Conservation (phyloP, 345 rosid genomes). For the Dipteronia dyeriana region DNA sequence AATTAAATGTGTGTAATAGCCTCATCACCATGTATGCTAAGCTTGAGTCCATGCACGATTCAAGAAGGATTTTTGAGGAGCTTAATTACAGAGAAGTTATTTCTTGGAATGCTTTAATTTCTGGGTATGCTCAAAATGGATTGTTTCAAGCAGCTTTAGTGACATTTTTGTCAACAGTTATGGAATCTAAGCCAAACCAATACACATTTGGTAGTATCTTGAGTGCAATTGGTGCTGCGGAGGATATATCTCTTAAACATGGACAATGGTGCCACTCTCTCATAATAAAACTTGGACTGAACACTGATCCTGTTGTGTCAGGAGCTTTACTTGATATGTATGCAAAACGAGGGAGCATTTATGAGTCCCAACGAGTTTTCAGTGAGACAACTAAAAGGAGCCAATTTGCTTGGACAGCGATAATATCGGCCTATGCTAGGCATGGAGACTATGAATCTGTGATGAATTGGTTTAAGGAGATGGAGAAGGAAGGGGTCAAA, state of each 20-base stretch:
- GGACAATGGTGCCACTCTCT: conserved; percentile 80
- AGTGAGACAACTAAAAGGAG: conserved; percentile 48
- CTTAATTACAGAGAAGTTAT: conserved; percentile 50
- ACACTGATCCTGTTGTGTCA: conserved; percentile 60
- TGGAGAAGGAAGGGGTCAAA: conserved; percentile 53
- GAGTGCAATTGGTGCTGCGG: conserved; percentile 76
- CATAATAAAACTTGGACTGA: conserved; percentile 59
- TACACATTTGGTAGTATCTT: conserved; percentile 87
- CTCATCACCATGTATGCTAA: conserved; percentile 87
- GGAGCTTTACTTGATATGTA: conserved; percentile 92
- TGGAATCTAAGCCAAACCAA: conserved; percentile 58
- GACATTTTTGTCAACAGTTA: conserved; percentile 41
- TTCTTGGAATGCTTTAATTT: conserved; percentile 85
- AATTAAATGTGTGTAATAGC: conserved; percentile 63
- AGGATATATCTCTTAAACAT: conserved; percentile 69
- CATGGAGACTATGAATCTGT: conserved; percentile 84
- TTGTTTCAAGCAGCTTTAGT: conserved; percentile 54
- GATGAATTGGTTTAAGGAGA: conserved; percentile 58
- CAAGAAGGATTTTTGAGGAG: conserved; percentile 62
- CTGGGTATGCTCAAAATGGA: conserved; percentile 77
- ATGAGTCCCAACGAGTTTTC: conserved; percentile 67
- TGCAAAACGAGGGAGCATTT: conserved; percentile 85
- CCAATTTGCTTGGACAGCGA: conserved; percentile 79
- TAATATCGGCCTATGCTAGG: conserved; percentile 82
- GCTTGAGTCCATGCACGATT: conserved; percentile 56